Percentiles rank a stretch among this genome's conserved stretches.
Evolutionary conservation across 2,329 filamentous ascomycete genomes (phyloP).

Genomic region (Colletotrichum sojae): DNA sequence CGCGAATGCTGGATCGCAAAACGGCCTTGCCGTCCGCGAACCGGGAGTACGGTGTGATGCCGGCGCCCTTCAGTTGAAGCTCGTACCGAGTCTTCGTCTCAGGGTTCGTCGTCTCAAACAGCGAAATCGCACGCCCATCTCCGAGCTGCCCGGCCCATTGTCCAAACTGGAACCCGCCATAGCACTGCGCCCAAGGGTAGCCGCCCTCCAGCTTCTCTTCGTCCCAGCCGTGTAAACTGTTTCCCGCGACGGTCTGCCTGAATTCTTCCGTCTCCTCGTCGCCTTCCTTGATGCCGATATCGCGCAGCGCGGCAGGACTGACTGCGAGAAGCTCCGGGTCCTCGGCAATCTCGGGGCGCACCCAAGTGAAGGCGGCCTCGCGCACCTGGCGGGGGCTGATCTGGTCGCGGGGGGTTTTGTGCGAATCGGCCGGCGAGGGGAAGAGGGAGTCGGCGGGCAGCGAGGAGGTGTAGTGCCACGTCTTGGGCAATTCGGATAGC

Average conservation of each 20-base stretch:
- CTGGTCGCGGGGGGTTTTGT: constrained; percentile 82
- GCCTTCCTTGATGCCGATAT: constrained; percentile 80
- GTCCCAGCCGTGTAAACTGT: constrained; percentile 85
- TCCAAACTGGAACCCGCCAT: constrained; percentile 86
- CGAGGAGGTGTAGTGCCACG: constrained; percentile 75
- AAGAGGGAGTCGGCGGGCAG: constrained; percentile 84
- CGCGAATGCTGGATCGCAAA: constrained; percentile 90
- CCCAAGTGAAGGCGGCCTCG: constrained; percentile 89
- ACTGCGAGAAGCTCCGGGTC: constrained; percentile 86
- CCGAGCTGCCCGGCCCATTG: constrained; percentile 97
- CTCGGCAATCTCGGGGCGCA: constrained; percentile 81
- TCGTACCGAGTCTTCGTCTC: constrained; percentile 83
- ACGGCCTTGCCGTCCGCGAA: constrained; percentile 98
- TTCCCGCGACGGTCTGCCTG: constrained; percentile 83
- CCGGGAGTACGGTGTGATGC: constrained; percentile 92
- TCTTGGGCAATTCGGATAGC: constrained; percentile 72
- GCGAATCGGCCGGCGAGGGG: constrained; percentile 85
- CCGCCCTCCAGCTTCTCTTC: constrained; percentile 76
- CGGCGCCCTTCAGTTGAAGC: constrained; percentile 94
- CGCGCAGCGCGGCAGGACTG: constrained; percentile 82
- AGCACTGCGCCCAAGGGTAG: constrained; percentile 99
- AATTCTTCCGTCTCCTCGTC: constrained; percentile 83
- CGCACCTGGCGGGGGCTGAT: constrained; percentile 88
- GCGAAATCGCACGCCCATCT: constrained; percentile 92
- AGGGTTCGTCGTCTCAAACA: constrained; percentile 91